A percentile compares a stretch with the other conserved stretches of the same genome.
Conservation (phyloP, 2,329 filamentous ascomycete genomes). For the Cladosporium sp. region DNA sequence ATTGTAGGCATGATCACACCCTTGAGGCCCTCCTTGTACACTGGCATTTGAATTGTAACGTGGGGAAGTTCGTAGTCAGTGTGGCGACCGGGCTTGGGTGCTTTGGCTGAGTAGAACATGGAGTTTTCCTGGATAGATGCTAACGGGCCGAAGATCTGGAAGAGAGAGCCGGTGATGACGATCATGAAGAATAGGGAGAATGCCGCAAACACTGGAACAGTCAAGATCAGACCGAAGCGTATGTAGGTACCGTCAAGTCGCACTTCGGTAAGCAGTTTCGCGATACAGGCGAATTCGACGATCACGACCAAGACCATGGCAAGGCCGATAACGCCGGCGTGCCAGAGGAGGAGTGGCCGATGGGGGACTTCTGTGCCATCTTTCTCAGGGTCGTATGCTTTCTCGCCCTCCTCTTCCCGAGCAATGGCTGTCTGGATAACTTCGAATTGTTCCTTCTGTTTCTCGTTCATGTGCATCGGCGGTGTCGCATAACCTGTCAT, state of each 20-base stretch:
- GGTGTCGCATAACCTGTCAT: constrained; percentile 11
- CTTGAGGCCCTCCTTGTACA: constrained; percentile 80
- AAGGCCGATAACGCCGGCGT: constrained; percentile 14
- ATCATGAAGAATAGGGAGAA: constrained; percentile 81
- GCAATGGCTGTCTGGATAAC: constrained; percentile 19
- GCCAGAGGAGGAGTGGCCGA: constrained; percentile 13
- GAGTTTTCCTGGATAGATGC: constrained; percentile 70
- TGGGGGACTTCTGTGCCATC: constrained; percentile 16
- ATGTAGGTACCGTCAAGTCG: constrained; percentile 19
- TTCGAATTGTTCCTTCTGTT: constrained; percentile 17
- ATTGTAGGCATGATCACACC: constrained; percentile 76
- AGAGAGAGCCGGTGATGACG: constrained; percentile 73
- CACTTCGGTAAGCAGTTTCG: constrained; percentile 19
- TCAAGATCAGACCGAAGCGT: constrained; percentile 14
- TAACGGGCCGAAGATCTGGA: constrained; percentile 74
- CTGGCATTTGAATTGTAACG: constrained; percentile 75
- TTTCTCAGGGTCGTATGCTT: constrained; percentile 18
- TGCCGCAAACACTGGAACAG: constrained; percentile 27
- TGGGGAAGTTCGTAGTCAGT: constrained; percentile 58
- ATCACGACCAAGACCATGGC: constrained; percentile 19
- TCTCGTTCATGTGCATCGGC: constrained; percentile 9
- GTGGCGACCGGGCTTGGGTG: constrained; percentile 25
- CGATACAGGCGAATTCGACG: constrained; percentile 19
- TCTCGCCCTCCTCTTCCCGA: constrained; percentile 18
- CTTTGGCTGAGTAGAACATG: constrained; percentile 73